Conservation (phyloP, 306 rosid species). For the Nissolia schottii region DNA sequence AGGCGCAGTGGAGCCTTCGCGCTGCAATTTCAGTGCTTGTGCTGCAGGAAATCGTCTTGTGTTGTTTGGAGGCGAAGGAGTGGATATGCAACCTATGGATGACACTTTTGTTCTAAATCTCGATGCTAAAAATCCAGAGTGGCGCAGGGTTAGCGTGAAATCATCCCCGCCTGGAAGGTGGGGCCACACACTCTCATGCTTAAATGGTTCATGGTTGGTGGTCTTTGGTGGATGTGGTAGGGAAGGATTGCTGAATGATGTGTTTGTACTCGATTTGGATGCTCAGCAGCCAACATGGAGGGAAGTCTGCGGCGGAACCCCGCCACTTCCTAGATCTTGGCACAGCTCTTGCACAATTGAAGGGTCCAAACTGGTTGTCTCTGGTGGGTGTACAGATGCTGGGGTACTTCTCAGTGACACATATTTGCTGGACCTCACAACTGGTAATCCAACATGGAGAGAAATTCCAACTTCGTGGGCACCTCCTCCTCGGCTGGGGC, state of each 20-base stretch:
- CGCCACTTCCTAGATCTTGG: conserved; percentile 97
- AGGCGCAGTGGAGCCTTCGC: conserved; percentile 92
- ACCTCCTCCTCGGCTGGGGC: conserved; percentile 92
- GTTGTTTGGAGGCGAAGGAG: conserved; percentile 96
- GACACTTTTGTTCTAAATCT: conserved; percentile 95
- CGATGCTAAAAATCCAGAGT: conserved; percentile 80
- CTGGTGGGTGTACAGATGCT: conserved; percentile 93
- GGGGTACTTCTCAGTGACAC: conserved; percentile 92
- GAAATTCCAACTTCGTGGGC: conserved; percentile 86
- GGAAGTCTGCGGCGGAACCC: conserved; percentile 80
- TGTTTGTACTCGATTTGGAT: conserved; percentile 92
- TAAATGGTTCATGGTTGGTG: conserved; percentile 85
- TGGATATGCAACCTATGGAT: conserved; percentile 96
- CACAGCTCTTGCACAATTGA: conserved; percentile 94
- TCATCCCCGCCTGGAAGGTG: conserved; percentile 99
- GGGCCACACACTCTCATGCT: conserved; percentile 94
- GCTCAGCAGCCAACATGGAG: conserved; percentile 97
- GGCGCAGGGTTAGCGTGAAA: conserved; percentile 79
- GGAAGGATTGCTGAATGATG: conserved; percentile 91
- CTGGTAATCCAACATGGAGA: conserved; percentile 75
- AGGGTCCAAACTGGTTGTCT: conserved; percentile 90
- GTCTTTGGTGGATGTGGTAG: conserved; percentile 96
- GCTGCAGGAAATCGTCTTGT: conserved; percentile 95
- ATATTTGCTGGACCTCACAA: conserved; percentile 69
- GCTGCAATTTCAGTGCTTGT: conserved; percentile 97